phyloP scores from a whole-genome alignment of 2,329 filamentous ascomycete species.

The Aspergillus puulaauensis region DNA sequence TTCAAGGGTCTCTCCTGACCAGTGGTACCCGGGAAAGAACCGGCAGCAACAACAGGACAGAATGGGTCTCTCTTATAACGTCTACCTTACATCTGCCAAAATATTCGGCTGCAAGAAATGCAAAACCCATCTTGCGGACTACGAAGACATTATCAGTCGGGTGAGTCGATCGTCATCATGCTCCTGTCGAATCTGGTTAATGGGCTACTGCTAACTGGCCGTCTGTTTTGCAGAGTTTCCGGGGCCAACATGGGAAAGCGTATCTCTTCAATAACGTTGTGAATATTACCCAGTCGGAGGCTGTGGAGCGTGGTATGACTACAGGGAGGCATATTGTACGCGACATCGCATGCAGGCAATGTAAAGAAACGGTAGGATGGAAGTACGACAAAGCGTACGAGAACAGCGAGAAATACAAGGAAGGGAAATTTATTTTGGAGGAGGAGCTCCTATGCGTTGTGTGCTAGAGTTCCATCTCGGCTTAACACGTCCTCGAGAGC shows the following conservation, averaged over 20 bases:
- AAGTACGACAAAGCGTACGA: slow-evolving; percentile 99
- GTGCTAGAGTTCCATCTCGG: slow-evolving; percentile 41
- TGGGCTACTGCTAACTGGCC: slow-evolving; percentile 3
- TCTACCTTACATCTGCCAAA: slow-evolving; percentile 80
- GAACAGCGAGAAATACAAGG: slow-evolving; percentile 92
- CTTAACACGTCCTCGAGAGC: not conserved
- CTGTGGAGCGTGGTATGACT: slow-evolving; percentile 97
- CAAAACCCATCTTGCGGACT: slow-evolving; percentile 92
- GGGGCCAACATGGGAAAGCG: slow-evolving; percentile 95
- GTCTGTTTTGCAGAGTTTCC: slow-evolving; percentile 72
- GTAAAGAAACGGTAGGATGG: slow-evolving; percentile 92
- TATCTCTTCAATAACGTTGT: slow-evolving; percentile 95
- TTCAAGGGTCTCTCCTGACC: slow-evolving; percentile 4
- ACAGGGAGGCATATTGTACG: slow-evolving; percentile 92
- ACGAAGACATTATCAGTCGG: slow-evolving; percentile 92
- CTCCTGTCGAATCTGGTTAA: no score
- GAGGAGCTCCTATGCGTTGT: slow-evolving; percentile 85
- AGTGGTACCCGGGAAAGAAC: slow-evolving; percentile 15
- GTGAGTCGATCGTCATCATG: slow-evolving; percentile 56
- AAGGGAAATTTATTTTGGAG: slow-evolving; percentile 96
- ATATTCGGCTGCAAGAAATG: slow-evolving; percentile 93
- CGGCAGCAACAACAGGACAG: slow-evolving; percentile 22
- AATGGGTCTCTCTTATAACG: slow-evolving; percentile 91
- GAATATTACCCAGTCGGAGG: slow-evolving; percentile 77
- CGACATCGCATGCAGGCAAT: slow-evolving; percentile 88